Evolutionary conservation across 345 rosid genomes (phyloP).

Genomic region (Microthlaspi erraticum): DNA sequence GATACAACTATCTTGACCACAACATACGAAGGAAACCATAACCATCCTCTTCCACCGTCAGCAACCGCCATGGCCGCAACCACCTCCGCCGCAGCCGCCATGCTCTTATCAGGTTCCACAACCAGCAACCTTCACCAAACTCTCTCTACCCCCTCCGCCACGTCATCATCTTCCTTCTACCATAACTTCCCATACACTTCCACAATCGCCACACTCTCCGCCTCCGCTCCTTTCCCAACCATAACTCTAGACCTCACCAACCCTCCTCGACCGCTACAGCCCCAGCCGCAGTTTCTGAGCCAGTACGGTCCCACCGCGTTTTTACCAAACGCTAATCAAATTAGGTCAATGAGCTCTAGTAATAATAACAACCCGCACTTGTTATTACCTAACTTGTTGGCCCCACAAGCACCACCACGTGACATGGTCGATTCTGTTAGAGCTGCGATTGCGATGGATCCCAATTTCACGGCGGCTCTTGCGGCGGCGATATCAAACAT

Average conservation of each 20-base stretch:
- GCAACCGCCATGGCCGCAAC: conserved; percentile 91
- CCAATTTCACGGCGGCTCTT: conserved; percentile 79
- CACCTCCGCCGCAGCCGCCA: conserved; percentile 86
- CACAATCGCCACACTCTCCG: conserved; percentile 80
- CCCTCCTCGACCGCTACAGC: conserved; percentile 49
- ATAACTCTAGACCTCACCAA: conserved; percentile 87
- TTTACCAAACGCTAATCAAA: conserved; percentile 40
- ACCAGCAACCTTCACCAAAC: conserved; percentile 60
- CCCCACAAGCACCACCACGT: conserved; percentile 50
- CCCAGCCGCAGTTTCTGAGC: conserved; percentile 41
- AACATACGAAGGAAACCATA: conserved; percentile 95
- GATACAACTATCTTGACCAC: conserved; percentile 80
- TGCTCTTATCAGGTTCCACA: conserved; percentile 84
- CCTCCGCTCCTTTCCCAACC: conserved; percentile 88
- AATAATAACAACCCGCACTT: conserved; percentile 17
- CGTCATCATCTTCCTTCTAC: conserved; percentile 46
- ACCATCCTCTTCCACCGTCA: conserved; percentile 92
- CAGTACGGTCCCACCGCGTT: conserved; percentile 36
- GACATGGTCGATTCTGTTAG: conserved; percentile 70
- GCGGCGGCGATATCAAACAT: conserved; percentile 77
- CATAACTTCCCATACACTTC: conserved; percentile 65
- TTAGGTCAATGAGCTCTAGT: conserved; percentile 12
- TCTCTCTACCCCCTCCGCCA: conserved; percentile 41
- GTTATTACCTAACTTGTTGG: conserved; percentile 33
- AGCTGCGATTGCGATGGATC: conserved; percentile 81